These are phyloP conservation scores for Colletotrichum sp. DNA, from an alignment of 2,329 filamentous ascomycete species.

Conservation along the genomic window DNA sequence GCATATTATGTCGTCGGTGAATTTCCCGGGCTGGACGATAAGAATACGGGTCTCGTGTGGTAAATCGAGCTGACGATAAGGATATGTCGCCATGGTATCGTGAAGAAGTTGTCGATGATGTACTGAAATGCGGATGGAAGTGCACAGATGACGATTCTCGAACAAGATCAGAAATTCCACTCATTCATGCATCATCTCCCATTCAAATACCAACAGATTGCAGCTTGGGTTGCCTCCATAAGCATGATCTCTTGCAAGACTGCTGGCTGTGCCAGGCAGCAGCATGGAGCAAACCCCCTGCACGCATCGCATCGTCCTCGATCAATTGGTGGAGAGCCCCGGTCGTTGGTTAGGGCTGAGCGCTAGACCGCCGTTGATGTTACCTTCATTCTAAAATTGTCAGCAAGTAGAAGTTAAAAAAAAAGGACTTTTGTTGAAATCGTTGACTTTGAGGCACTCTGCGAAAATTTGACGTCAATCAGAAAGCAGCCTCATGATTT, in stretches of 20 bases:
- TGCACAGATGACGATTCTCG: background rate
- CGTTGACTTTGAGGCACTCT: too few species aligned
- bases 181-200: accelerated
- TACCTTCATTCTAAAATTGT: background rate
- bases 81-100: background rate
- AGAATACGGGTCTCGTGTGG: conserved; percentile 16
- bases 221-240: background rate
- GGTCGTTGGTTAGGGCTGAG: background rate
- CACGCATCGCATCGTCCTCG: background rate
- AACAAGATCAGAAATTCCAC: accelerated
- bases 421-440: background rate
- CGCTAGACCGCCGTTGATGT: background rate
- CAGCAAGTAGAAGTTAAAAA: background rate
- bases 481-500: too few species aligned
- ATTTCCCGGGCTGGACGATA: background rate
- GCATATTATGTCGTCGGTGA: background rate
- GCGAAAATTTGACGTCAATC: too few species aligned
- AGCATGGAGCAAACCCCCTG: background rate
- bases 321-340: background rate
- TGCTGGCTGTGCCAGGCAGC: background rate
- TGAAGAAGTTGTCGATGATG: background rate
- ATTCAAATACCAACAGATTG: background rate
- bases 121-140: background rate
- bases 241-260: background rate
- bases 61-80: background rate